These are phyloP conservation scores for Marasmius tenuissimus DNA, from an alignment of 1,284 basidiomycete species.

Conservation along the genomic window DNA sequence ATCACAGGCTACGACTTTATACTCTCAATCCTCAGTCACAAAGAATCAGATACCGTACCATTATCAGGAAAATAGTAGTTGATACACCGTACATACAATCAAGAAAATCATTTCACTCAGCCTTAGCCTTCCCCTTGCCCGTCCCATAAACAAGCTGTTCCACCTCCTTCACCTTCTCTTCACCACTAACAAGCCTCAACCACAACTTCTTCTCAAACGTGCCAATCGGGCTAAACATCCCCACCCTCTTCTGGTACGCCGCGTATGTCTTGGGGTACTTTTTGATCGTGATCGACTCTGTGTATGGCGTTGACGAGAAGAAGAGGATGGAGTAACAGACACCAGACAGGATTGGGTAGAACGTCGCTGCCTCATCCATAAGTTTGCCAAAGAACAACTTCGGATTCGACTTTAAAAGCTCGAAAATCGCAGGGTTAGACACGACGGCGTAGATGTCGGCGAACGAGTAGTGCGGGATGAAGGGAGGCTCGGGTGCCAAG, in stretches of 20 bases:
- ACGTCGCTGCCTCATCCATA: slow-evolving; percentile 24
- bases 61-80: not conserved
- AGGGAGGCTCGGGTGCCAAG: slow-evolving; percentile 43
- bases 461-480: slow-evolving; percentile 25
- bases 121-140: slow-evolving; percentile 10
- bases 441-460: slow-evolving; percentile 22
- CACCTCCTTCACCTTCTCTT: slow-evolving; percentile 20
- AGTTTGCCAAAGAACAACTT: not conserved
- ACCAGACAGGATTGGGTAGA: slow-evolving; percentile 51
- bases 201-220: slow-evolving; percentile 30
- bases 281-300: slow-evolving; percentile 73
- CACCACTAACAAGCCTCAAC: slow-evolving; percentile 22
- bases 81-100: not conserved
- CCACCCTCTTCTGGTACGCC: slow-evolving; percentile 6
- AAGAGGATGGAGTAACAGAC: slow-evolving; percentile 69
- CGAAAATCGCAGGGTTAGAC: not conserved
- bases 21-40: not conserved
- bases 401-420: not conserved
- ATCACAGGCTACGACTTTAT: not conserved
- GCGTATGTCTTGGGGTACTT: slow-evolving; percentile 64
- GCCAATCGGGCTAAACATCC: slow-evolving; percentile 18
- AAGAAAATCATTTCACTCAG: not conserved
- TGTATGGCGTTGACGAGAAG: slow-evolving; percentile 72
- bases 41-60: not conserved
- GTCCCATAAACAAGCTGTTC: slow-evolving; percentile 35